Evolutionary conservation across 2,329 filamentous ascomycete genomes (phyloP).

Genomic region (Eurotiales sp.): DNA sequence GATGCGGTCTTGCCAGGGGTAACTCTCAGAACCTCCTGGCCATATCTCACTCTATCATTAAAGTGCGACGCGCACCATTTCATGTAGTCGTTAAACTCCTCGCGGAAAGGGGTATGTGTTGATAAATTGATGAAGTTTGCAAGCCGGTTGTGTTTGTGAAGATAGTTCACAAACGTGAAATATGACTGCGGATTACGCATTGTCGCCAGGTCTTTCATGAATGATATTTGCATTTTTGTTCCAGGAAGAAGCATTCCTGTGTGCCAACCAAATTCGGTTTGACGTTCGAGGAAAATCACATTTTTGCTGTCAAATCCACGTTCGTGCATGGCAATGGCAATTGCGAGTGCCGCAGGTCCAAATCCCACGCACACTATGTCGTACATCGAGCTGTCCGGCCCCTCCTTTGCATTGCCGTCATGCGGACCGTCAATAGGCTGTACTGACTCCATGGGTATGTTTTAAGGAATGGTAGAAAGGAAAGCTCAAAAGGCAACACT

Average conservation of each 20-base stretch:
- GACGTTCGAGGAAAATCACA: conserved; percentile 13
- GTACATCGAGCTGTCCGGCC: conserved; percentile 5
- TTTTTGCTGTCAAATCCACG: conserved; percentile 2
- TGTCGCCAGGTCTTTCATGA: conserved; percentile 15
- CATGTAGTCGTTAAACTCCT: conserved; percentile 17
- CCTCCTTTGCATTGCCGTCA: neutral
- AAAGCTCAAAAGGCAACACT: no score
- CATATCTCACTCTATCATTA: conserved; percentile 6
- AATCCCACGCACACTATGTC: conserved; percentile 14
- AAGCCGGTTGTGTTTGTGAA: conserved; percentile 12
- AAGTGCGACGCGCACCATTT: conserved; percentile 15
- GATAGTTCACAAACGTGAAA: conserved; percentile 15
- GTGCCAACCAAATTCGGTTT: conserved; percentile 15
- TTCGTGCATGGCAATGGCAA: conserved; percentile 15
- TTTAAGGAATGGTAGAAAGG: no score
- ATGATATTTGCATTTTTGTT: conserved; percentile 15
- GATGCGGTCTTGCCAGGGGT: neutral
- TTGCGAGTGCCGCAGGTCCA: conserved; percentile 14
- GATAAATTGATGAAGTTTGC: conserved; percentile 14
- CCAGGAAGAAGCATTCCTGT: conserved; percentile 15
- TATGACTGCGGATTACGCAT: conserved; percentile 15
- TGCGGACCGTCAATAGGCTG: conserved; percentile 2
- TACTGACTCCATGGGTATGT: conserved; percentile 10
- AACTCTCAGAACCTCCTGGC: conserved; percentile 13
- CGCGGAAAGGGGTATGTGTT: conserved; percentile 14